phyloP scores from a whole-genome alignment of 139 green algal genomes.

The Chlorella ohadii region DNA sequence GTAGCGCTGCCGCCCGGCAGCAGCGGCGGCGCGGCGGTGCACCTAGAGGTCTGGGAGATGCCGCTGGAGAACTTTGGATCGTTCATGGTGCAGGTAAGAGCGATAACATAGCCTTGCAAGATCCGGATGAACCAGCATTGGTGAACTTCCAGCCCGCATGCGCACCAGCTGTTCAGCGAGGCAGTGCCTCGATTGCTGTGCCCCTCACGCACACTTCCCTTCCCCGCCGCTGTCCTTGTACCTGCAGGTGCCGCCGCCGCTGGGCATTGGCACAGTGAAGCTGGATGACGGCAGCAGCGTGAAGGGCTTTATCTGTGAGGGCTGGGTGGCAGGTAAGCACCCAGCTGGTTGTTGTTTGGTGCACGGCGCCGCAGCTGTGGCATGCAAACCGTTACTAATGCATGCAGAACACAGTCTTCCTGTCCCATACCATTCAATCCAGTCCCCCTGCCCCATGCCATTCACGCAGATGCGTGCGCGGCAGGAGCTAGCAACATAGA shows the following conservation, averaged over 20 bases:
- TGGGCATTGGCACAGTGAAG: slow-evolving; percentile 73
- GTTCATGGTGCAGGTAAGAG: slow-evolving; percentile 37
- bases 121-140: too few species aligned
- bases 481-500: background rate
- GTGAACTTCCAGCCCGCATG: too few species aligned
- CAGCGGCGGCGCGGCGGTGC: slow-evolving; percentile 37
- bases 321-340: slow-evolving; percentile 45
- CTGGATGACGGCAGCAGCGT: slow-evolving; percentile 68
- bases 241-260: slow-evolving; percentile 51
- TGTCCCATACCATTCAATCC: too few species aligned
- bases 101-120: too few species aligned
- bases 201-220: too few species aligned
- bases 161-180: too few species aligned
- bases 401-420: too few species aligned
- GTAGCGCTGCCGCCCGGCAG: background rate
- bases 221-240: background rate
- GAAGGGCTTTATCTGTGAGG: slow-evolving; percentile 78
- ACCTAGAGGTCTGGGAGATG: slow-evolving; percentile 76
- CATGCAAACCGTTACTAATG: too few species aligned
- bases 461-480: slow-evolving; percentile 11
- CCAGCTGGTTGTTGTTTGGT: too few species aligned
- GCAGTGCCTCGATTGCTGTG: too few species aligned
- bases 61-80: slow-evolving; percentile 67
- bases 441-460: too few species aligned
- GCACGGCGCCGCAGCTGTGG: too few species aligned